Conservation (phyloP, 2,329 filamentous ascomycete species). For the Madurella fahalii region DNA sequence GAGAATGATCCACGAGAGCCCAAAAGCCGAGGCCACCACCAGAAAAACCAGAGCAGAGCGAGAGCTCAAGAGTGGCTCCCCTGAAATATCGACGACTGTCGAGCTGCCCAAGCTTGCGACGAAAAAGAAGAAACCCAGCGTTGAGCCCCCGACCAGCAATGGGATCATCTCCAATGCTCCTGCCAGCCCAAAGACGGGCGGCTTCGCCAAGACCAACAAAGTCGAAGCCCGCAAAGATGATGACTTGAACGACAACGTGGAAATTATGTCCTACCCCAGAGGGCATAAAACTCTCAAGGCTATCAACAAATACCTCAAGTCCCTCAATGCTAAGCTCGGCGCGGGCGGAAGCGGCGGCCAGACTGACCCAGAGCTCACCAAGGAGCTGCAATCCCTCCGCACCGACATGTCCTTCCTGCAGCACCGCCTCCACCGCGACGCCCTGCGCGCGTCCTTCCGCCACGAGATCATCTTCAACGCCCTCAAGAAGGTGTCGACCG, state of each 20-base stretch:
- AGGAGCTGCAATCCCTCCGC: neutral
- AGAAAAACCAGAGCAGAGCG: constrained; percentile 1
- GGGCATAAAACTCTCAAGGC: constrained; percentile 14
- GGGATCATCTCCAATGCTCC: neutral
- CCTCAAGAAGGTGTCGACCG: constrained; percentile 18
- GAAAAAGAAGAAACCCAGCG: neutral
- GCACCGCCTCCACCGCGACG: constrained; percentile 11
- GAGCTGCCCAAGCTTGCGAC: neutral
- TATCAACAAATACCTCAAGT: constrained; percentile 17
- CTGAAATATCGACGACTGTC: neutral
- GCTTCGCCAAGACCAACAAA: neutral
- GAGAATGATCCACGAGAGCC: neutral
- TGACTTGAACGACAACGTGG: neutral
- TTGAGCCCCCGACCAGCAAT: neutral
- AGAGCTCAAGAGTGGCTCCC: neutral
- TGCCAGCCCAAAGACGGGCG: neutral
- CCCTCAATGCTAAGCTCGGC: constrained; percentile 6
- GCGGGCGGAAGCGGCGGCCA: too few relatives aligned
- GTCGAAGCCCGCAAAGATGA: neutral
- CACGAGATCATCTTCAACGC: constrained; percentile 22
- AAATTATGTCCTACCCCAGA: neutral
- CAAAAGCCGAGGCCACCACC: constrained; percentile 3
- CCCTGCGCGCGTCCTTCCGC: constrained; percentile 13
- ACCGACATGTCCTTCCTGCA: constrained; percentile 8
- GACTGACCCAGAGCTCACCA: neutral